Base-by-base conservation (phyloP, 768 basidiomycete species). In the Lactarius akahatsu region DNA sequence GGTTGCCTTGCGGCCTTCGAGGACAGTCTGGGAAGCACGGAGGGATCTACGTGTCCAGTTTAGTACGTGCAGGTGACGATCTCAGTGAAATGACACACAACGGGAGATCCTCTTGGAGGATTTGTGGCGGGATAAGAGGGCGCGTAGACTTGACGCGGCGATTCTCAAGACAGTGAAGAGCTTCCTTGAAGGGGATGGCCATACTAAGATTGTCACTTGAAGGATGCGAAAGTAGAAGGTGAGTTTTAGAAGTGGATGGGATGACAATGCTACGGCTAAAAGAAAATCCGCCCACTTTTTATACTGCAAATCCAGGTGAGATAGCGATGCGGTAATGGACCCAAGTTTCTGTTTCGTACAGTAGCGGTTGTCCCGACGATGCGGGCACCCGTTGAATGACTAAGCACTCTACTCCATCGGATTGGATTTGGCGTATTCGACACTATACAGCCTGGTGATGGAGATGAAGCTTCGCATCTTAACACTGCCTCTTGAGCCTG, bases 91-190 rank as follows among this genome's bases (percentile, higher is more conserved):
- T 36, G 36, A 79, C 86, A 60, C 77, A 92, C 91, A 94, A 78
- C 52, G 92, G 92, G n/a, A 92, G 83, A 76, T 98, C 95, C 76
- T 98, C 95, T 71, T 91, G 90, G 1, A 98, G 83, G 67, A 98
- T 96, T 74, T 96, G 94, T 26, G 95, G 95, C 59, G 95, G 95
- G 64, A 98, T 95, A 63, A 98, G 78, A 34, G 95, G 95, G 50
- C 94, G 82, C 20, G 90, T 94, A 18, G 85, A 88, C 75, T 86
- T 94, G 62, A 98, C 94, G 55, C 95, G 82, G 67, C 87, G 83
- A 73, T 98, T 96, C 73, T 95, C 93, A 45, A 97, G 87, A 62
- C 89, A 86, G 67, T 84, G 75, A 60, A 92, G 84, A 52, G 91
- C 92, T 67, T 93, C 89, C 73, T 85, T 86, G 83, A 92, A 88